A percentile compares a stretch with the other conserved stretches of the same genome.
phyloP scores from a whole-genome alignment of 83 land plant genomes.

The Diphasiastrum complanatum region DNA sequence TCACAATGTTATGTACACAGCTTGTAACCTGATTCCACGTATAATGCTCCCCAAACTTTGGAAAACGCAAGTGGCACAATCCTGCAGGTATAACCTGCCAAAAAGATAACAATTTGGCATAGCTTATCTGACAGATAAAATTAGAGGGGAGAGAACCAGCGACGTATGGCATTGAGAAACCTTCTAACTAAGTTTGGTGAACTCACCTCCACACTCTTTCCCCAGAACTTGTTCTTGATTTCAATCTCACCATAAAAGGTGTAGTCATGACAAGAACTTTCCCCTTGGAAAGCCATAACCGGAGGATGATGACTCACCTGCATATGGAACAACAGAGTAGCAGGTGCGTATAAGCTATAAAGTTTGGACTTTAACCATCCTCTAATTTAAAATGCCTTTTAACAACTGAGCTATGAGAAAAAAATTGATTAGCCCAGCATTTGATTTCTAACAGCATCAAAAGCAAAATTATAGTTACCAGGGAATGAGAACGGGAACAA shows the following conservation, averaged over 20 bases:
- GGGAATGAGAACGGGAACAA: too few relatives aligned
- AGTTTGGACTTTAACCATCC: too few relatives aligned
- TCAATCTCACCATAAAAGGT: slow-evolving; percentile 38
- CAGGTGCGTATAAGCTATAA: not conserved
- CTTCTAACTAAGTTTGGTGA: not conserved
- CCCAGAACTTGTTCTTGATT: slow-evolving; percentile 46
- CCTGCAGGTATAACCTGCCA: slow-evolving; percentile 38
- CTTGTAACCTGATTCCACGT: slow-evolving; percentile 42
- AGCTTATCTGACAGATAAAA: not conserved
- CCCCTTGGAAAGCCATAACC: slow-evolving; percentile 36
- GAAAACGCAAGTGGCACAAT: slow-evolving; percentile 25
- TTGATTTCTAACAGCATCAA: too few relatives aligned
- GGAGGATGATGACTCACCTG: slow-evolving; percentile 50
- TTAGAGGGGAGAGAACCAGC: not conserved
- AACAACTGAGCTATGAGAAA: too few relatives aligned
- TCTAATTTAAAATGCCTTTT: too few relatives aligned
- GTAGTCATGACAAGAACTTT: slow-evolving; percentile 21
- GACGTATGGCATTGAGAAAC: not conserved
- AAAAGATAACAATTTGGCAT: not conserved
- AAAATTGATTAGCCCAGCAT: not conserved
- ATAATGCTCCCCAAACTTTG: slow-evolving; percentile 34
- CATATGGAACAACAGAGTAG: not conserved
- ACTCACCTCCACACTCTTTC: slow-evolving; percentile 38
- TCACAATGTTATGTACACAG: slow-evolving; percentile 37
- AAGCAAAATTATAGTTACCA: too few relatives aligned